Conservation (phyloP, 345 rosid genomes). For the Pistacia atlantica region DNA sequence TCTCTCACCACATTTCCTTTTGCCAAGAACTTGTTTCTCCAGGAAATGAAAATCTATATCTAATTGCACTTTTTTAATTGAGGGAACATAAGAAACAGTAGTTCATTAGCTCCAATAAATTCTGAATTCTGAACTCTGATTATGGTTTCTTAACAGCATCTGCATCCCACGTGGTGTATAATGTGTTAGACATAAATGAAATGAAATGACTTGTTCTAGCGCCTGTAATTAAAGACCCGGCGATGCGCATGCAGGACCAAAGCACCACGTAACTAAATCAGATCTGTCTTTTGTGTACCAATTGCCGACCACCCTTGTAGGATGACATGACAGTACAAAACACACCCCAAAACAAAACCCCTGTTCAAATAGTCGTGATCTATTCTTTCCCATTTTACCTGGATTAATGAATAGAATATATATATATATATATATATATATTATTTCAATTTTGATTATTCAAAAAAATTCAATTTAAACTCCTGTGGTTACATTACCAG, state of each 20-base stretch:
- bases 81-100: too few species aligned
- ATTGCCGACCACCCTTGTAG: neutral
- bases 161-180: neutral
- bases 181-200: neutral
- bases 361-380: neutral
- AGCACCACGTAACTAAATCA: neutral
- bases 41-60: too few species aligned
- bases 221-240: neutral
- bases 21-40: too few species aligned
- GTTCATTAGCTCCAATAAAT: too few species aligned
- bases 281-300: slow-evolving; percentile 3
- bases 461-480: too few species aligned
- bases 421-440: too few species aligned
- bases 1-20: too few species aligned
- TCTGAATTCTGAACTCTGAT: neutral
- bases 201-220: neutral
- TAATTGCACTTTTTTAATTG: too few species aligned
- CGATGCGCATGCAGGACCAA: neutral
- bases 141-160: neutral
- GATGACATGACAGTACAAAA: neutral
- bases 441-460: too few species aligned
- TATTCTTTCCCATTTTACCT: neutral
- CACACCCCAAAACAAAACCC: neutral
- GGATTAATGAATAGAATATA: neutral
- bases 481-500: neutral